Evolutionary conservation across 2,329 filamentous ascomycete species (phyloP).

Genomic region (Aureobasidium namibiae): DNA sequence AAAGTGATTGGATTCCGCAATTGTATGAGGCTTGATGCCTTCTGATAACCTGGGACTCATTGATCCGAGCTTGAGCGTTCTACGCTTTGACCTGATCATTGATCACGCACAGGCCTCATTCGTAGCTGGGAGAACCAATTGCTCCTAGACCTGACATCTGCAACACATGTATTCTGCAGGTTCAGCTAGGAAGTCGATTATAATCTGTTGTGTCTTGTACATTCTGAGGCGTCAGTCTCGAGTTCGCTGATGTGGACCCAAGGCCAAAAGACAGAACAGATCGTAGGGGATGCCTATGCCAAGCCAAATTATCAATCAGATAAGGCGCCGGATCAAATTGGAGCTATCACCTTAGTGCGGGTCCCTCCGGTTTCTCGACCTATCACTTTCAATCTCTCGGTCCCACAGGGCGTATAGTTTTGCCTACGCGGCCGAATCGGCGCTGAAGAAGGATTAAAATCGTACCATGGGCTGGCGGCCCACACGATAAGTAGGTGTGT

Average conservation of each 20-base stretch:
- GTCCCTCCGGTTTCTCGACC: background rate
- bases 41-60: background rate
- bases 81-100: background rate
- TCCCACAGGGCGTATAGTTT: background rate
- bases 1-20: background rate
- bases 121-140: background rate
- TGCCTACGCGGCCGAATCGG: background rate
- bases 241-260: background rate
- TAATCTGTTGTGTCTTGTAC: background rate
- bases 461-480: background rate
- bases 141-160: background rate
- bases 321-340: background rate
- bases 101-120: background rate
- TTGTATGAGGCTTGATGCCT: background rate
- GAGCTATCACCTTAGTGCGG: background rate
- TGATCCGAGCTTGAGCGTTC: background rate
- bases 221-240: background rate
- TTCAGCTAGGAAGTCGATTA: background rate
- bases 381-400: background rate
- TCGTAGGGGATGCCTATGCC: background rate
- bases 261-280: background rate
- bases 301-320: conserved; percentile 5
- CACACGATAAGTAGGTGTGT: background rate
- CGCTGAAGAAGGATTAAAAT: background rate
- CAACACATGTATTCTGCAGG: background rate